Base-by-base conservation (phyloP, 345 rosid species). In the Euphorbia peplus region DNA sequence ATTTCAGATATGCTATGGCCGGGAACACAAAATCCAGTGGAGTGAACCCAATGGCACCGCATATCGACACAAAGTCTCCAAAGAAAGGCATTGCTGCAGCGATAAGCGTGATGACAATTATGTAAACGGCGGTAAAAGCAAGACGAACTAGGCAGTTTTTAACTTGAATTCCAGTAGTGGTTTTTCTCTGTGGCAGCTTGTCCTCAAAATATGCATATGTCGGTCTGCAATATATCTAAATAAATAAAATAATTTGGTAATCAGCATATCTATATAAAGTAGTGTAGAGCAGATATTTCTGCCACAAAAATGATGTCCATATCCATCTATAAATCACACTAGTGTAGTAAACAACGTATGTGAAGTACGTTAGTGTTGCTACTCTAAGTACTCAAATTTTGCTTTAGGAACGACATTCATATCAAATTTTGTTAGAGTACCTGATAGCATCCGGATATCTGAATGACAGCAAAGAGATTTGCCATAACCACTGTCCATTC, bases 11-110 rank as follows among this genome's bases (percentile, higher is more conserved):
- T 44, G 87, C 84, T 41, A 83, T 13, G 2, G 83, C 83, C n/a
- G 89, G 89, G 75, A 85, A 78, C 39, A 85, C 81, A 46, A 85
- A 85, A 70, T 85, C 89, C 21, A 81, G 76, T 0, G 87, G 89
- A 25, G 85, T 83, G 63, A 85, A 83, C 37, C 87, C 85, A 2
- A 85, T 68, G 51, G 89, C 87, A 0, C 89, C 87, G 25, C 87
- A 83, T 58, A 80, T 81, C 46, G 89, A 75, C 61, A 85, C 84
- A 21, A 83, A 85, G 66, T 85, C 85, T 28, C 83, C 84, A 0
- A 83, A 85, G 46, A 80, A 83, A 0, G 87, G 87, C 83, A 83
- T 71, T 9, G 85, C 83, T 6, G 82, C 78, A 4, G 87, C 82
- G 6, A 68, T 56, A 0, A 77, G 73, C 16, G 82, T 81, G 35